Base-by-base conservation (phyloP, 108 stramenopile genomes). In the Aurantiochytrium sp. region DNA sequence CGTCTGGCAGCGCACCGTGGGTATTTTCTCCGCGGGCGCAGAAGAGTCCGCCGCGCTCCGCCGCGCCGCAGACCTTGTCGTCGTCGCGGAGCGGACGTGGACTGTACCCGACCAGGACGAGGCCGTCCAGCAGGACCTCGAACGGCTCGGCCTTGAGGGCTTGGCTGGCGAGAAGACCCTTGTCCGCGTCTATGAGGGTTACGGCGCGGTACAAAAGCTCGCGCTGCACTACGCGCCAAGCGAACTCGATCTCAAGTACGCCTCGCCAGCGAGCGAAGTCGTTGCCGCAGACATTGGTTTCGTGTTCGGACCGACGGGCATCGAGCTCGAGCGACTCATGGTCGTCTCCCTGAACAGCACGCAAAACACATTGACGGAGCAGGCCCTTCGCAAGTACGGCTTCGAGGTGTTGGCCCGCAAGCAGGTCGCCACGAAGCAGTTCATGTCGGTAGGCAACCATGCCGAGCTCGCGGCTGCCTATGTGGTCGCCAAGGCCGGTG, bases 401-500 rank as follows among this genome's bases (percentile, higher is more conserved):
- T 81, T 81, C 39, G 45, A 41, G 42, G 12, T 81, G 6, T 27
- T 81, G 21, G 73, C 73, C 17, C 39, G 45, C 42, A 81, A 81
- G 45, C 39, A 81, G 39, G 73, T 81, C 10, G 39, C 45, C 0
- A 48, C 73, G 24, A 41, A 81, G 45, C 21, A 48, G 42, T 48
- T 81, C 73, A 48, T 81, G 42, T 81, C 73, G 50, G 45, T 81
- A 6, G 45, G 73, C 45, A 6, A 48, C 45, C 73, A 41, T 21
- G 39, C 39, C 27, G 73, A 81, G 45, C 12, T 48, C 24, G 73
- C 73, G 0, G 39, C 39, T 2, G 73, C 73, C 45, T 48, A 48
- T 17, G 73, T 81, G 42, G 73, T 81, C 12, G 73, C 73, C 73
- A 81, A 81, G 30, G 73, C 73, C n/a, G 73, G 73, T 48, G 73